Conservation (phyloP, 257 asterid species). For the Marsdenia floribunda region DNA sequence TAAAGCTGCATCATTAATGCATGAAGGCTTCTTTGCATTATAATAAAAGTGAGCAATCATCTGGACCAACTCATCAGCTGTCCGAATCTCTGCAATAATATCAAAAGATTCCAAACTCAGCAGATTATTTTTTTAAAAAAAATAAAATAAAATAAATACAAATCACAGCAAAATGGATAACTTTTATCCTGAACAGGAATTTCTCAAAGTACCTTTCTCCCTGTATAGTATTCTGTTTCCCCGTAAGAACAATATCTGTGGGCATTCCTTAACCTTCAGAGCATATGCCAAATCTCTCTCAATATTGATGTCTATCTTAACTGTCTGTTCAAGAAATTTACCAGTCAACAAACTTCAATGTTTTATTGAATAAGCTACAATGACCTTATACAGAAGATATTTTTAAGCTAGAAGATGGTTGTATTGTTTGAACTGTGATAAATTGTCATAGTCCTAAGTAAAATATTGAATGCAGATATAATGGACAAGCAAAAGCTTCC, state of each 20-base stretch:
- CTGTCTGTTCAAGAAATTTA: slow-evolving; percentile 46
- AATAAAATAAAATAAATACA: no score
- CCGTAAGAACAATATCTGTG: slow-evolving; percentile 73
- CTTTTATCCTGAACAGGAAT: background rate
- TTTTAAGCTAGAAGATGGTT: background rate
- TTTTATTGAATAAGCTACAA: background rate
- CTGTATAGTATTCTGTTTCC: slow-evolving; percentile 74
- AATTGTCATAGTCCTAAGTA: no score
- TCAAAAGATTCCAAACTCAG: slow-evolving; percentile 6
- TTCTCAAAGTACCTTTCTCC: slow-evolving; percentile 54
- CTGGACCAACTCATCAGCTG: slow-evolving; percentile 78
- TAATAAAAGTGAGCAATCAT: slow-evolving; percentile 89
- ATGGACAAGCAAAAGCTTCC: slow-evolving; percentile 14
- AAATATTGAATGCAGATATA: background rate
- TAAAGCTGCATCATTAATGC: slow-evolving; percentile 37
- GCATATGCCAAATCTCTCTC: slow-evolving; percentile 94
- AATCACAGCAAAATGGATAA: background rate
- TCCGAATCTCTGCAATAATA: slow-evolving; percentile 49
- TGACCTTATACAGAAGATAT: background rate
- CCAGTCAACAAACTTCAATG: background rate
- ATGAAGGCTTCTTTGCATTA: slow-evolving; percentile 71
- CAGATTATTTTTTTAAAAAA: background rate
- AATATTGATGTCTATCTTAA: slow-evolving; percentile 81
- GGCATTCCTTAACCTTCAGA: slow-evolving; percentile 84
- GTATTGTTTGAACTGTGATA: background rate